These are phyloP conservation scores for Calonectria honghensis DNA, from an alignment of 2,329 filamentous ascomycete species.

Conservation along the genomic window DNA sequence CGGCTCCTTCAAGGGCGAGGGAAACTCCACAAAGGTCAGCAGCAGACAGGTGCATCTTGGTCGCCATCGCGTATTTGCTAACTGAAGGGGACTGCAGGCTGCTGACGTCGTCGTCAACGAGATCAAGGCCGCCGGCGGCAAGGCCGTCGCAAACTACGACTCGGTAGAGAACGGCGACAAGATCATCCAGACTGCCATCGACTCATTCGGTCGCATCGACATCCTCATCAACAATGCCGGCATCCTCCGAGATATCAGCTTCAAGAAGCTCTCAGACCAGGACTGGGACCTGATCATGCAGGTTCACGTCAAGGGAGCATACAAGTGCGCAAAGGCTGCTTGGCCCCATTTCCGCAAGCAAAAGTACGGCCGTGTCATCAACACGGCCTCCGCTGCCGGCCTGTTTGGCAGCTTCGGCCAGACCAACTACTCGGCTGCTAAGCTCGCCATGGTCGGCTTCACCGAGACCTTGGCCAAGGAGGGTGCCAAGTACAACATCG, in stretches of 20 bases:
- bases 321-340: conserved; percentile 95
- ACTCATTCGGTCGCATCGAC: conserved; percentile 90
- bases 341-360: conserved; percentile 99
- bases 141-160: conserved; percentile 98
- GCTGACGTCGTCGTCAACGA: conserved; percentile 89
- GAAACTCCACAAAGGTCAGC: conserved; percentile 86
- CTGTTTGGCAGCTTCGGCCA: conserved; percentile 97
- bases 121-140: conserved; percentile 91
- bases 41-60: background rate
- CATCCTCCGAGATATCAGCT: conserved; percentile 94
- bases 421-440: conserved; percentile 97
- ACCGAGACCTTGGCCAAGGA: conserved; percentile 99
- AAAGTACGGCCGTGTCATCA: conserved; percentile 97
- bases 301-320: conserved; percentile 94
- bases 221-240: conserved; percentile 98
- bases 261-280: conserved; percentile 98
- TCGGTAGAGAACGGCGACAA: conserved; percentile 93
- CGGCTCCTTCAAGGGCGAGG: conserved; percentile 94
- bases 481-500: conserved; percentile 97
- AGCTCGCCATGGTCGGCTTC: conserved; percentile 96
- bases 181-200: conserved; percentile 93
- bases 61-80: conserved; percentile 37
- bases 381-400: conserved; percentile 96
- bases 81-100: conserved; percentile 70
- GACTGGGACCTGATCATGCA: conserved; percentile 98